Conservation (phyloP, 2,329 filamentous ascomycete genomes). For the Cryphonectria nitschkei region DNA sequence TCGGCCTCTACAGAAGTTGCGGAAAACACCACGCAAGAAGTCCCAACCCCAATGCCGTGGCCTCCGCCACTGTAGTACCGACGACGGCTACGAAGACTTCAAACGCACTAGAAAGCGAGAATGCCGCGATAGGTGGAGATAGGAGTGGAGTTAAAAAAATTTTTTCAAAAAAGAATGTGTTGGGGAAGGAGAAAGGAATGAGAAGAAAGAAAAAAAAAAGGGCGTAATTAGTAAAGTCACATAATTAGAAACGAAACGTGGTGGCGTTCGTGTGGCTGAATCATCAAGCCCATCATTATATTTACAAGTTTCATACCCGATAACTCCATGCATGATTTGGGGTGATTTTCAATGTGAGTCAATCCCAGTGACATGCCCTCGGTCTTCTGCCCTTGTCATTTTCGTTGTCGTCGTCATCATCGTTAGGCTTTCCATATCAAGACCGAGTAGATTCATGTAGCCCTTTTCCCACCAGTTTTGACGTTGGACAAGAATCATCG, state of each 20-base stretch:
- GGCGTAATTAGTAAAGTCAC: not conserved
- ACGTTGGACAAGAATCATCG: not conserved
- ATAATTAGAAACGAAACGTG: not conserved
- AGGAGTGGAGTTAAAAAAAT: not conserved
- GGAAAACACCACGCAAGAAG: not conserved
- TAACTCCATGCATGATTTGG: not conserved
- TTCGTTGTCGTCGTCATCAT: not conserved
- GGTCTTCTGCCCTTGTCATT: not conserved
- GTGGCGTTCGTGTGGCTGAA: not conserved
- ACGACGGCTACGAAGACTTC: not conserved
- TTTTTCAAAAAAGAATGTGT: not conserved
- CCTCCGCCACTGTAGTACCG: not conserved
- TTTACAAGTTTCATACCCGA: not conserved
- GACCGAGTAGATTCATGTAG: not conserved
- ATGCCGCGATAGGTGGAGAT: constrained; percentile 1
- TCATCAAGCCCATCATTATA: not conserved
- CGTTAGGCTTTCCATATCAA: not conserved
- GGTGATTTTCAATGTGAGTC: not conserved
- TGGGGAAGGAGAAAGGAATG: not conserved
- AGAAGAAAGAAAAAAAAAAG: not conserved
- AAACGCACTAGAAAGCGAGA: constrained; percentile 1
- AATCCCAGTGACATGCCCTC: not conserved
- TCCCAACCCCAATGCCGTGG: not conserved
- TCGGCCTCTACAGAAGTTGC: not conserved
- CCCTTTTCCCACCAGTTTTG: not conserved